Base-by-base conservation (phyloP, 768 basidiomycete species). In the Stropharia rugosoannulata region DNA sequence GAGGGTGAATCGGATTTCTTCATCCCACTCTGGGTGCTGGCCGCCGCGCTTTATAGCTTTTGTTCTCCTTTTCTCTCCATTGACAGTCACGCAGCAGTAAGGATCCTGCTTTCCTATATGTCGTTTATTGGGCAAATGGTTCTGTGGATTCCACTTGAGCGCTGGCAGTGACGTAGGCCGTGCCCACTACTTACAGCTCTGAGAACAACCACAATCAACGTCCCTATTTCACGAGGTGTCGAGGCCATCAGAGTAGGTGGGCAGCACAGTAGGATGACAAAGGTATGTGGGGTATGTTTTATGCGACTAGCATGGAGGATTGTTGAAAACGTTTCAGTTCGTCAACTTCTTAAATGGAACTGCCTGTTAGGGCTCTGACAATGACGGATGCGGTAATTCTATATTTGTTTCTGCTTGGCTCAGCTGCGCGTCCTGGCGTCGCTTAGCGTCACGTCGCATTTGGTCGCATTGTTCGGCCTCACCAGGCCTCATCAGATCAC, bases 1-100 rank as follows among this genome's bases (percentile, higher is more conserved):
- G 43, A 99, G 76, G 22, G 88, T 86, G 72, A 98, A 98, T 41
- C 97, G 87, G 65, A 98, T 78, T 73, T 99, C 97, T 64, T 97
- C 95, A 68, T 99, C 97, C 95, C 97, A 99, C 73, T 94, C 94
- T 5, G 97, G 97, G 70, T 97, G 95, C 69, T 99, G 97, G 15
- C 97, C 97, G 48, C 97, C 97, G 29, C 93, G 88, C 68, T 92
- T 95, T 69, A 98, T 89, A n/a, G 93, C 86, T 69, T 89, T 93
- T 4, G 96, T 98, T 49, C 91, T 81, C 56, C 87, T 84, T 65
- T 87, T 95, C 70, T 95, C 88, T 48, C 86, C 85, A 66, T 92
- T 89, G 50, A 95, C 75, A 3, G 79, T 76, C 22, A 96, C 81
- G 19, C 85, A 74, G 62, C 94, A 97, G 71, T 96, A 99, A 0